Conservation (phyloP, 2,329 filamentous ascomycete species). For the Hypomyces perniciosus region DNA sequence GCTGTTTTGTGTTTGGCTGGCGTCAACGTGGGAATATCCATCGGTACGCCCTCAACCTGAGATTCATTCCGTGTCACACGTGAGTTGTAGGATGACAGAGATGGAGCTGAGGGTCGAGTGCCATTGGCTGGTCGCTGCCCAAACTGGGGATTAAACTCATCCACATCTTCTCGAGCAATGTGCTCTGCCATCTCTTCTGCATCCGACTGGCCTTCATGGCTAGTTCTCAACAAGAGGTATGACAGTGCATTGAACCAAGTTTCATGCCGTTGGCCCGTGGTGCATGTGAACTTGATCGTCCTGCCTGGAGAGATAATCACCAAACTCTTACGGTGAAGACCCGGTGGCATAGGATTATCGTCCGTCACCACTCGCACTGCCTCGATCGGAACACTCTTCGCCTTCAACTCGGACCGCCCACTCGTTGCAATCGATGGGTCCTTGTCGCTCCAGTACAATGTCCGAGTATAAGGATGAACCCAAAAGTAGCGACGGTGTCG, state of each 20-base stretch:
- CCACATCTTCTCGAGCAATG: conserved; percentile 56
- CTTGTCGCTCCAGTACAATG: conserved; percentile 91
- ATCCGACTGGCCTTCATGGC: conserved; percentile 56
- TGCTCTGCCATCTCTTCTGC: conserved; percentile 52
- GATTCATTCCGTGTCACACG: conserved; percentile 62
- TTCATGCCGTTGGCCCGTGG: conserved; percentile 89
- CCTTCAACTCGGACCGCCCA: conserved; percentile 66
- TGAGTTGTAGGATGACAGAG: conserved; percentile 76
- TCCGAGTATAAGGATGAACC: conserved; percentile 96
- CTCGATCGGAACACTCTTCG: conserved; percentile 91
- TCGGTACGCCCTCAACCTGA: conserved; percentile 44
- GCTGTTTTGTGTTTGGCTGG: conserved; percentile 35
- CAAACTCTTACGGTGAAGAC: conserved; percentile 88
- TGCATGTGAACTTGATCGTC: conserved; percentile 87
- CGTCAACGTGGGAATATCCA: conserved; percentile 52
- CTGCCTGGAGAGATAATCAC: conserved; percentile 85
- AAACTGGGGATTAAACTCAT: conserved; percentile 75
- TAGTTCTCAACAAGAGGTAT: conserved; percentile 78
- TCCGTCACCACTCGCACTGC: conserved; percentile 87
- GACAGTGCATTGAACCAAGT: conserved; percentile 98
- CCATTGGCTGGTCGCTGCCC: conserved; percentile 27
- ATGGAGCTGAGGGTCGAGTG: conserved; percentile 51
- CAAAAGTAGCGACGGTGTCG: conserved; percentile 96
- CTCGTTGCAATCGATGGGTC: conserved; percentile 64
- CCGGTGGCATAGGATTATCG: conserved; percentile 91